Percentiles rank a stretch among this genome's conserved stretches.
Evolutionary conservation across 2,329 filamentous ascomycete species (phyloP).

Genomic region (Exophiala bonariae): DNA sequence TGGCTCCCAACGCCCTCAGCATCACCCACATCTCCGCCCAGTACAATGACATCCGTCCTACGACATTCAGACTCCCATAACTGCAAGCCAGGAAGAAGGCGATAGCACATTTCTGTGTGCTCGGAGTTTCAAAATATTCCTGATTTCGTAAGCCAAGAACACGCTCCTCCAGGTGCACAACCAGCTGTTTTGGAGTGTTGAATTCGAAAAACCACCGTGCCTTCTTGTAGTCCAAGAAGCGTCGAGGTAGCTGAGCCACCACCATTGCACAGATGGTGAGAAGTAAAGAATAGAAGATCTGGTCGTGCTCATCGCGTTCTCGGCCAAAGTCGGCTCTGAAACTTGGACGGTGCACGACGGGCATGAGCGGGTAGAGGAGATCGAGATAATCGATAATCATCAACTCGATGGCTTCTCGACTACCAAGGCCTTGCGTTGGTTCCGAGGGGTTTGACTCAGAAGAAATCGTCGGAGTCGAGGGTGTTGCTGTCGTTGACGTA

Average conservation of each 20-base stretch:
- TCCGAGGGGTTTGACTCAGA: background rate
- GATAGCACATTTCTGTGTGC: background rate
- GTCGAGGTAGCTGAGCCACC: slow-evolving; percentile 1
- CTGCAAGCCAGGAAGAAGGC: background rate
- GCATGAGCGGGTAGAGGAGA: background rate
- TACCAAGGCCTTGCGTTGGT: background rate
- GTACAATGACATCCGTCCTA: background rate
- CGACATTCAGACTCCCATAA: background rate
- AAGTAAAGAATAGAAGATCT: background rate
- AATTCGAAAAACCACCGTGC: slow-evolving; percentile 3
- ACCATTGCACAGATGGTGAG: background rate
- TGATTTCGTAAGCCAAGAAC: background rate
- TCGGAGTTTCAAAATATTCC: background rate
- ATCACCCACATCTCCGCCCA: background rate
- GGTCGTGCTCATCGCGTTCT: background rate
- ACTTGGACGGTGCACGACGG: background rate
- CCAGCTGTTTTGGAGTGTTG: background rate
- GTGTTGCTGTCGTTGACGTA: no score
- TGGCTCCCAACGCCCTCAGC: background rate
- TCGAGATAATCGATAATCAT: slow-evolving; percentile 1
- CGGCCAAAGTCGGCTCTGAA: background rate
- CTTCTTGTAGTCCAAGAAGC: background rate
- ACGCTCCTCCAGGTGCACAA: background rate
- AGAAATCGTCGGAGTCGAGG: no score
- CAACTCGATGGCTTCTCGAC: background rate